phyloP scores from a whole-genome alignment of 1,139 yeast species.

The Keqinozyma sinolaborantium region DNA sequence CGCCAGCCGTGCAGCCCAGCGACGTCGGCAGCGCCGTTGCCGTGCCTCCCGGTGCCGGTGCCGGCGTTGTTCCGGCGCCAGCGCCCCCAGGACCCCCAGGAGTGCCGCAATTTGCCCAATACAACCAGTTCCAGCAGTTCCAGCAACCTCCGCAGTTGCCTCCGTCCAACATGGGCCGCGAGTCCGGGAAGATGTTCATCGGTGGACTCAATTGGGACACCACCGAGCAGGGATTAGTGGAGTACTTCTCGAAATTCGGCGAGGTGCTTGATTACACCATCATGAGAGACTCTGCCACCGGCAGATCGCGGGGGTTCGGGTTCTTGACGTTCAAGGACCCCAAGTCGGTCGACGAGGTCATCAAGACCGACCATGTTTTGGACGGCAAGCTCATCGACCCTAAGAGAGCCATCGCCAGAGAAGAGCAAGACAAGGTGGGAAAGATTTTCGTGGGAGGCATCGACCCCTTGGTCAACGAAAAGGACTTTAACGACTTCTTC shows the following conservation, averaged over 20 bases:
- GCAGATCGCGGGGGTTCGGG: slow-evolving; percentile 96
- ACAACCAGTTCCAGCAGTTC: slow-evolving; percentile 13
- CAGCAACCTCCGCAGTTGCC: slow-evolving; percentile 14
- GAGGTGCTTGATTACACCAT: slow-evolving; percentile 87
- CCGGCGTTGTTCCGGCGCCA: background rate
- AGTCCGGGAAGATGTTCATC: slow-evolving; percentile 88
- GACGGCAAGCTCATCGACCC: slow-evolving; percentile 99
- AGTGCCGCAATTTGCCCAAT: slow-evolving; percentile 10
- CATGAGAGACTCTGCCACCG: slow-evolving; percentile 88
- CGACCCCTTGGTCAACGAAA: slow-evolving; percentile 91
- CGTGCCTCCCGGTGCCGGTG: background rate
- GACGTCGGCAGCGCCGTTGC: background rate
- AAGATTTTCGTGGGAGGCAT: slow-evolving; percentile 98
- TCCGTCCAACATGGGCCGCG: slow-evolving; percentile 38
- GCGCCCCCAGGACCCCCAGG: slow-evolving; percentile 6
- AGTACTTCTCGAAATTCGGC: slow-evolving; percentile 87
- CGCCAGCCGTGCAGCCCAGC: slow-evolving; percentile 5
- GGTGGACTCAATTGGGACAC: slow-evolving; percentile 99
- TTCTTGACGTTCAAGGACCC: slow-evolving; percentile 86
- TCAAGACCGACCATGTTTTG: slow-evolving; percentile 81
- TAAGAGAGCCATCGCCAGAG: slow-evolving; percentile 95
- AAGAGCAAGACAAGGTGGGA: slow-evolving; percentile 96
- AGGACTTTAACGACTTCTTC: slow-evolving; percentile 84
- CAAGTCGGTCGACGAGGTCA: slow-evolving; percentile 80
- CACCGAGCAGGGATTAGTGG: slow-evolving; percentile 76